These are phyloP conservation scores for Russula olivacea DNA, from an alignment of 768 basidiomycete species.

Conservation along the genomic window DNA sequence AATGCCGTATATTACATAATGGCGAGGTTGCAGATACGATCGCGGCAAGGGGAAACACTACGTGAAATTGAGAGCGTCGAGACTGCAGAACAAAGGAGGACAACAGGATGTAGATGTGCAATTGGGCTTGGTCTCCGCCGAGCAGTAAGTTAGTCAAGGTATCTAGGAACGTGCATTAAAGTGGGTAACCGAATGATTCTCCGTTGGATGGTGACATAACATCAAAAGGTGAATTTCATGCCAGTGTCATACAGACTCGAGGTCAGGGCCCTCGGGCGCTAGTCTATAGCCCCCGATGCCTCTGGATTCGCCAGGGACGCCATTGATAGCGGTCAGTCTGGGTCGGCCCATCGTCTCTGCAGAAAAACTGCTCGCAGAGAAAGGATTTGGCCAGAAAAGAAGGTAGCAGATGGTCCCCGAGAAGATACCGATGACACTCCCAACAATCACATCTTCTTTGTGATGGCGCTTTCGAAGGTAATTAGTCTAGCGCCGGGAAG, in stretches of 20 bases:
- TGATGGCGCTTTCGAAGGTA: constrained; percentile 48
- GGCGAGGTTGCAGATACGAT: too few species aligned
- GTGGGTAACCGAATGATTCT: not conserved
- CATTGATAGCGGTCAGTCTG: constrained; percentile 37
- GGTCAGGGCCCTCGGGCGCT: constrained; percentile 4
- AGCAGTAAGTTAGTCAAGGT: not conserved
- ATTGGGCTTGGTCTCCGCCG: not conserved
- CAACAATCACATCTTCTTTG: constrained; percentile 63
- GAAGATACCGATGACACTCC: constrained; percentile 50
- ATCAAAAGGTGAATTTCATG: not conserved
- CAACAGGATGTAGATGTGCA: not conserved
- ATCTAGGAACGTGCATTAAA: not conserved
- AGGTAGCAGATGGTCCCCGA: constrained; percentile 48
- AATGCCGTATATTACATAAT: not conserved
- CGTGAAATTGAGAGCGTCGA: not conserved
- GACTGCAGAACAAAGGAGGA: not conserved
- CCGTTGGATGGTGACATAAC: not conserved
- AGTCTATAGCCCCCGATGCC: constrained; percentile 43
- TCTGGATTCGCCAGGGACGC: constrained; percentile 25
- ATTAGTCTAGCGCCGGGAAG: constrained; percentile 7
- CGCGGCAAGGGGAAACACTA: not conserved
- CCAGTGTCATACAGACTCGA: constrained; percentile 6
- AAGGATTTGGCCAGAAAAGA: constrained; percentile 63
- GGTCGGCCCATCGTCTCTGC: constrained; percentile 35
- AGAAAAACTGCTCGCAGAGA: constrained; percentile 38